Evolutionary conservation across 2,329 filamentous ascomycete species (phyloP), one percentile per base, ranked within the genome.

Genomic region (Thielaviopsis euricoi): DNA sequence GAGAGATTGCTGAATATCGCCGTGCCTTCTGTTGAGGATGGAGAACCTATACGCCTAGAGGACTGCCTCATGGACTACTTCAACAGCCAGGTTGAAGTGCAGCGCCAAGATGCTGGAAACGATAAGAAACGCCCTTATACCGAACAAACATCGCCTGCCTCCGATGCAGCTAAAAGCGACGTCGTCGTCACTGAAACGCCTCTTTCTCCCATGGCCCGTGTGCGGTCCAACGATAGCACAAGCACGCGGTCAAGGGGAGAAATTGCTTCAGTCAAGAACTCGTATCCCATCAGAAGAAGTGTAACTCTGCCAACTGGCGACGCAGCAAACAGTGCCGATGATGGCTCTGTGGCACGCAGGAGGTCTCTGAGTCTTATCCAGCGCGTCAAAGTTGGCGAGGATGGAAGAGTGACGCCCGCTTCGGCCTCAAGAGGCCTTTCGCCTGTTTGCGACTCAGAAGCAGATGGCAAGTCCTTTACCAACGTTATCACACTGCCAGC

Each of bases 401-500:
- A 76, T 26, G 73, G 54, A 25, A 33, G 26, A 48, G 53, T 57
- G 50, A 58, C 29, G 2, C 55, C 48, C 15, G 29, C 52, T 5
- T 50, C 29, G 25, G 52, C 67, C 74, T 48, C 71, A 73, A 61
- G 73, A 68, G 67, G 71, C 63, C 69, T 73, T 65, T 58, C 59
- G 5, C 23, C 48, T 26, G 37, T 54, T 15, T 7, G 17, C 25
- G 52, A 52, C 21, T 17, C 22, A 21, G 56, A 58, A 68, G 67
- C 63, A 67, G 76, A 66, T 69, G 74, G 64, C 10, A 78, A 77
- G 13, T 75, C 72, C 1, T 74, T 76, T 58, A 75, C 72, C 63
- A 95, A 91, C 66, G 90, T 95, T 65, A 86, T 97, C 15, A 84
- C 91, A 60, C 95, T 97, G 74, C 91, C 91, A 43, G 93, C 93